These are phyloP conservation scores for Tolypocladium inflatum DNA, from an alignment of 2,329 filamentous ascomycete genomes.

Conservation along the genomic window DNA sequence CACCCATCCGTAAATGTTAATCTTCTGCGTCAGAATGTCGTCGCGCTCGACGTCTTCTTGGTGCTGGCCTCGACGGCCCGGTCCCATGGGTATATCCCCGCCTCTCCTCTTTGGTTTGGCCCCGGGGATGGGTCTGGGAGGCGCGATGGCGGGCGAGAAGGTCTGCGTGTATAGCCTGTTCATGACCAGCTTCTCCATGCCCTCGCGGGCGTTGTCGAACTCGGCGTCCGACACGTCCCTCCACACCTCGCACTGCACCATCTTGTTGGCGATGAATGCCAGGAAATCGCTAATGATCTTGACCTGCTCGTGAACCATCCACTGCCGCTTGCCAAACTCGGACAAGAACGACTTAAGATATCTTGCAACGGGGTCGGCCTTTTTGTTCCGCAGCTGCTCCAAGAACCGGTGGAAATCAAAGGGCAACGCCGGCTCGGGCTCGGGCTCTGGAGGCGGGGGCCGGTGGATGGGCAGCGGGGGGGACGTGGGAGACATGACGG, in stretches of 20 bases:
- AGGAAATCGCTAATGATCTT: constrained; percentile 98
- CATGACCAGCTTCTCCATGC: constrained; percentile 99
- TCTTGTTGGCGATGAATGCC: constrained; percentile 95
- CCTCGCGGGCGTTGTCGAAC: constrained; percentile 95
- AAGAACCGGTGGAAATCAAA: constrained; percentile 98
- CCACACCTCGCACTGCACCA: constrained; percentile 96
- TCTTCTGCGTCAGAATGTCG: constrained; percentile 91
- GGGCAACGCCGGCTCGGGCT: constrained; percentile 73
- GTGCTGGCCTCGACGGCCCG: constrained; percentile 86
- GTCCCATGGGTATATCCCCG: constrained; percentile 59
- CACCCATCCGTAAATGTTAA: constrained; percentile 94
- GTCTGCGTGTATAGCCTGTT: constrained; percentile 92
- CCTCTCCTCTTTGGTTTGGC: constrained; percentile 60
- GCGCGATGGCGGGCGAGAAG: constrained; percentile 86
- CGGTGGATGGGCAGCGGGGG: constrained; percentile 44
- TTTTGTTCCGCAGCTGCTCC: constrained; percentile 90
- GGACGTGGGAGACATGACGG: constrained; percentile 29
- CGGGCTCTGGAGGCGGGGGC: constrained; percentile 62
- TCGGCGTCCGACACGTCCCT: constrained; percentile 90
- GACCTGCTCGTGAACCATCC: constrained; percentile 99
- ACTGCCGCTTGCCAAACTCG: constrained; percentile 95
- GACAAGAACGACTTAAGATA: constrained; percentile 90
- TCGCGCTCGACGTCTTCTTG: constrained; percentile 97
- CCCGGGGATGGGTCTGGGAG: constrained; percentile 63
- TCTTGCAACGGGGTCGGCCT: constrained; percentile 93